Evolutionary conservation across 2,329 filamentous ascomycete genomes (phyloP).

Genomic region (Fusarium pseudocircinatum): DNA sequence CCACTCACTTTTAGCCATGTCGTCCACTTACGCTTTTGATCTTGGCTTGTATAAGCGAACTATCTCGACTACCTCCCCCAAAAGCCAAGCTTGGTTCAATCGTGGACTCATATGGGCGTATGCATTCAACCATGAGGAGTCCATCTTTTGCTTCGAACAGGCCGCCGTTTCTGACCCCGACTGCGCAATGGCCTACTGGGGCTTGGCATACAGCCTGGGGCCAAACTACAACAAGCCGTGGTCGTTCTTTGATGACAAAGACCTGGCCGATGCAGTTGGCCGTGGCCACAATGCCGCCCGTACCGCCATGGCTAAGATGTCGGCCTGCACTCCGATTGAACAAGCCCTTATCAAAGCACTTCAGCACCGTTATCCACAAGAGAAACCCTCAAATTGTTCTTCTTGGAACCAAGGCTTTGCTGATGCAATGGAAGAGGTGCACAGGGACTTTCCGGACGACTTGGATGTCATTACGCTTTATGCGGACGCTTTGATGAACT

Average conservation of each 20-base stretch:
- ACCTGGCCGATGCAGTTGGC: conserved; percentile 48
- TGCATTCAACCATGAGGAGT: conserved; percentile 80
- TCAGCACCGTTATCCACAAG: conserved; percentile 64
- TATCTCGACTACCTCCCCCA: conserved; percentile 3
- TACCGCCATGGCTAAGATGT: background rate
- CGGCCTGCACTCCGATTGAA: conserved; percentile 53
- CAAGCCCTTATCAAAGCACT: conserved; percentile 71
- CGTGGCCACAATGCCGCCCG: conserved; percentile 42
- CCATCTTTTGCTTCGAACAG: conserved; percentile 69
- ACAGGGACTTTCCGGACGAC: conserved; percentile 51
- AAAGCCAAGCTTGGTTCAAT: conserved; percentile 71
- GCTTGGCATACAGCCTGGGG: conserved; percentile 74
- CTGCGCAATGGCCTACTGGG: conserved; percentile 75
- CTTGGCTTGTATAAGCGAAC: conserved; percentile 16
- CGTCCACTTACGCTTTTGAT: background rate
- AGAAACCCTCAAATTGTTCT: background rate
- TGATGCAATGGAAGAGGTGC: conserved; percentile 52
- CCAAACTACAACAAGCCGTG: conserved; percentile 84
- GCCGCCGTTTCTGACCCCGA: conserved; percentile 63
- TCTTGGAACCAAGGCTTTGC: conserved; percentile 49
- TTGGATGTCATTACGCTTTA: conserved; percentile 51
- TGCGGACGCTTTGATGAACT: conserved; percentile 59
- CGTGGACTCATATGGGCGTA: conserved; percentile 79
- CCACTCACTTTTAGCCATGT: background rate
- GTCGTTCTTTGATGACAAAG: conserved; percentile 72